Evolutionary conservation across 805 yeast species (phyloP), one percentile per base, ranked within the genome.

Genomic region (Starmerella geochares): DNA sequence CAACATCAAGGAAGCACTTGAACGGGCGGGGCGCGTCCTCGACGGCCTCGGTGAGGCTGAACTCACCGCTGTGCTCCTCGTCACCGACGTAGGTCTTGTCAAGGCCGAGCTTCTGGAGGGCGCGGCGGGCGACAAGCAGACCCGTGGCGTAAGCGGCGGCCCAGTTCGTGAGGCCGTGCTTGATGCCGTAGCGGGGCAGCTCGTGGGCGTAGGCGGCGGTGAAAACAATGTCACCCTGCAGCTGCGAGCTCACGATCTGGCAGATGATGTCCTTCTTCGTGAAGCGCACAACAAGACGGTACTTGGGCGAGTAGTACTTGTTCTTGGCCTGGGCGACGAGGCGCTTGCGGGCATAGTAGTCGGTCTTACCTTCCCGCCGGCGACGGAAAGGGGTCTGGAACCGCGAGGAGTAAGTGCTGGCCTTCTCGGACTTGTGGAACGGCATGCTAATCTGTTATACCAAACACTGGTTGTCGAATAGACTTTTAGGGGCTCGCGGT

Each of bases 321-420:
- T 96, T 96, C 88, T 92, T 92, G 92, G 90, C 96, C 80, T 92
- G 98, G 68, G 96, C 80, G 69, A 92, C 92, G 71, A 92, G 79
- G 79, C 97, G 87, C 95, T 92, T 92, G 83, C 98, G 88, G 75
- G 92, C 96, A 82, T 88, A 92, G 94, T 88, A 92, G 75, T 92
- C 98, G 71, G 98, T 92, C 82, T 92, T 92, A 79, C 98, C 98
- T 79, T 92, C 96, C 74, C 94, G 86, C 84, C 98, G 86, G 82
- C 98, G 88, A 77, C 98, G 87, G 95, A 88, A 92, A 63, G 97
- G 96, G 73, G 98, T 92, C 80, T 92, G 98, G 95, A 81, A 92
- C 75, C 98, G 88, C 71, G 96, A 87, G 80, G 80, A 86, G 90
- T 92, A 92, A 64, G 96, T 90, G 69, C 94, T 81, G 71, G 79